Percentiles rank a stretch among this genome's conserved stretches.
Evolutionary conservation across 2,329 filamentous ascomycete species (phyloP).

Genomic region (Didymella arachidicola): DNA sequence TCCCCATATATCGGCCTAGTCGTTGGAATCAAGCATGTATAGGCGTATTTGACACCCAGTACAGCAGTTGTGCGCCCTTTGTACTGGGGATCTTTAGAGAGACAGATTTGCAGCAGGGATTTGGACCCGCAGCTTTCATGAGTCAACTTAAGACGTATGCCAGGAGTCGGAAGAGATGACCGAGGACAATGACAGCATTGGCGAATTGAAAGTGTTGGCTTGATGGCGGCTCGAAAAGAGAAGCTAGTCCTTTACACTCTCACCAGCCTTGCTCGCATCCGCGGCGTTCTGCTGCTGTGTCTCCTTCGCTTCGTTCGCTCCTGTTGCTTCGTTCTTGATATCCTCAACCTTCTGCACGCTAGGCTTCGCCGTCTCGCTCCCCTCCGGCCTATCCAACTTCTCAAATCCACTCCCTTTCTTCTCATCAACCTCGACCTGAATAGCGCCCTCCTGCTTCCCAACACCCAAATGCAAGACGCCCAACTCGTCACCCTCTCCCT

Average conservation of each 20-base stretch:
- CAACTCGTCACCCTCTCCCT: background rate
- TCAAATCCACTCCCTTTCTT: background rate
- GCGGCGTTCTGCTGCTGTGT: background rate
- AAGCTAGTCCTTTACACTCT: conserved; percentile 2
- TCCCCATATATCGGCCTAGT: too few species aligned
- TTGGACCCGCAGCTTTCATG: too few species aligned
- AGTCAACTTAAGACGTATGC: too few species aligned
- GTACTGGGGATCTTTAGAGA: too few species aligned
- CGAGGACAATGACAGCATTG: too few species aligned
- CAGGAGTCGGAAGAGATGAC: too few species aligned
- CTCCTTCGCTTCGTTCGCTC: background rate
- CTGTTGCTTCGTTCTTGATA: background rate
- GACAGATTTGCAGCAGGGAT: too few species aligned
- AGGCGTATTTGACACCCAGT: too few species aligned
- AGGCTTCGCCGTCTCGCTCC: background rate
- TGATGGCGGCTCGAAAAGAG: too few species aligned
- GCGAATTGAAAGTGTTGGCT: too few species aligned
- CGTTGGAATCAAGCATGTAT: too few species aligned
- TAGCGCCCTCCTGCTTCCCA: background rate
- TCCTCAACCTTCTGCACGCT: background rate
- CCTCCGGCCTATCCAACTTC: background rate
- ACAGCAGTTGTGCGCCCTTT: too few species aligned
- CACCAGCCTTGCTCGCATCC: background rate
- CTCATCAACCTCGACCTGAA: background rate
- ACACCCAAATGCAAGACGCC: background rate